phyloP scores from a whole-genome alignment of 163 green algal species.

The Scenedesmus sp. region DNA sequence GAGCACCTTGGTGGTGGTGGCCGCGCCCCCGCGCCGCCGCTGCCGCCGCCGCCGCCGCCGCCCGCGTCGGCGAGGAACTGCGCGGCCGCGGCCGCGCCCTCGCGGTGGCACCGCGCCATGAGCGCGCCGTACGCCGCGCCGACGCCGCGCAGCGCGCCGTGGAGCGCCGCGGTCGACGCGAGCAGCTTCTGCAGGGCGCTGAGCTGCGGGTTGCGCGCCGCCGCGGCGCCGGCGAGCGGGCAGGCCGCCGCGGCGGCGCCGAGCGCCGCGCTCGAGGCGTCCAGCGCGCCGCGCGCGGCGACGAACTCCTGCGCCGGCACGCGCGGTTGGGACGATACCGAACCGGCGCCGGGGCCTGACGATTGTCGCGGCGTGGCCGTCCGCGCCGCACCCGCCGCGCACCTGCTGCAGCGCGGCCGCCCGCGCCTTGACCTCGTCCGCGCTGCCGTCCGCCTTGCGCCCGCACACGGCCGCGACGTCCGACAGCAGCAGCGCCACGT shows the following conservation, averaged over 20 bases:
- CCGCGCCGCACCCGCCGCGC: not conserved
- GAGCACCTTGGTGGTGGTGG: slow-evolving; percentile 48
- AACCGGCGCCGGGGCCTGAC: no score
- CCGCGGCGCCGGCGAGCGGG: slow-evolving; percentile 9
- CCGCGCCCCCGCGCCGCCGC: not conserved
- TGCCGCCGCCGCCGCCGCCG: not conserved
- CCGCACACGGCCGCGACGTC: slow-evolving; percentile 30
- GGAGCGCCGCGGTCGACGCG: slow-evolving; percentile 42
- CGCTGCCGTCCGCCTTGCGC: slow-evolving; percentile 1
- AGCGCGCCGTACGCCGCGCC: slow-evolving; percentile 44
- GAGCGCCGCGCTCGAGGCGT: slow-evolving; percentile 1
- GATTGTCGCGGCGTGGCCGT: no score
- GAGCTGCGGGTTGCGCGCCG: slow-evolving; percentile 36
- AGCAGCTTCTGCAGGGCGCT: slow-evolving; percentile 41
- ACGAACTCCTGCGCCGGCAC: not conserved
- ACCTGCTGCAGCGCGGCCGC: slow-evolving; percentile 12
- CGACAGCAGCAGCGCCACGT: slow-evolving; percentile 46
- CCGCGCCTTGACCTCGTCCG: not conserved
- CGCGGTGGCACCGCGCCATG: slow-evolving; percentile 17
- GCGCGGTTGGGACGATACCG: not conserved
- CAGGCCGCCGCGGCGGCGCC: slow-evolving; percentile 3
- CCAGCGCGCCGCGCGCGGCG: slow-evolving; percentile 2
- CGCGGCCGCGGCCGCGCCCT: slow-evolving; percentile 16
- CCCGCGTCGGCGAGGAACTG: slow-evolving; percentile 26
- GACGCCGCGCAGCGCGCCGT: slow-evolving; percentile 35